phyloP scores from a whole-genome alignment of 1,139 yeast species.

The Protomyces macrosporus region DNA sequence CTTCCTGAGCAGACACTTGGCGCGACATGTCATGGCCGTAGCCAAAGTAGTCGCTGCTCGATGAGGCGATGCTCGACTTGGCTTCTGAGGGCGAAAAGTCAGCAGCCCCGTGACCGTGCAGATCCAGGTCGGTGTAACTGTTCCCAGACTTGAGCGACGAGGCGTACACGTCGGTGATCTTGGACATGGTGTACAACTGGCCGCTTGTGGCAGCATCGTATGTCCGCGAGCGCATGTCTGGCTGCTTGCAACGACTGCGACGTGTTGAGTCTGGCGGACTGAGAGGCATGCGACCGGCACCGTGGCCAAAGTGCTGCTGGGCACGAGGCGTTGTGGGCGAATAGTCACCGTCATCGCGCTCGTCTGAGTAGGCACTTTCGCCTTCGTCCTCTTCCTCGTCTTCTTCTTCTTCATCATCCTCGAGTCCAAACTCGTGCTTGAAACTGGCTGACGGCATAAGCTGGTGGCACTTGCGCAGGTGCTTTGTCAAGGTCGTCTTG shows the following conservation, averaged over 20 bases:
- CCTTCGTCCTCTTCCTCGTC: background rate
- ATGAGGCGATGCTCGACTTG: background rate
- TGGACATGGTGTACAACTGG: background rate
- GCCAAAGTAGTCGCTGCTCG: background rate
- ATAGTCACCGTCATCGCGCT: background rate
- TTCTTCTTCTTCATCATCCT: background rate
- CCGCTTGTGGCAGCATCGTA: background rate
- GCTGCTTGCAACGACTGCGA: background rate
- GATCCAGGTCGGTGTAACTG: background rate
- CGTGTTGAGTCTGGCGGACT: conserved; percentile 24
- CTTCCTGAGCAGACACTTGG: background rate
- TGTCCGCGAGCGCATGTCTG: background rate
- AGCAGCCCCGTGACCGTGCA: background rate
- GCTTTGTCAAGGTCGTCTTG: conserved; percentile 29
- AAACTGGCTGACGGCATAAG: background rate
- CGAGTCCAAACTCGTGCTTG: background rate
- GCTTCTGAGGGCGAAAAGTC: background rate
- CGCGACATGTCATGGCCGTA: background rate
- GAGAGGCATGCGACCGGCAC: conserved; percentile 4
- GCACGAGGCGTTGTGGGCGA: background rate
- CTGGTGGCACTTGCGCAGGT: conserved; percentile 27
- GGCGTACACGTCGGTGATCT: background rate
- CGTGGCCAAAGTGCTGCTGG: background rate
- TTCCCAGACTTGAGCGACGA: background rate
- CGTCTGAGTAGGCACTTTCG: background rate